Evolutionary conservation across 495 filamentous ascomycete genomes (phyloP), one percentile per base, ranked within the genome.

Genomic region (Podospora sp.): DNA sequence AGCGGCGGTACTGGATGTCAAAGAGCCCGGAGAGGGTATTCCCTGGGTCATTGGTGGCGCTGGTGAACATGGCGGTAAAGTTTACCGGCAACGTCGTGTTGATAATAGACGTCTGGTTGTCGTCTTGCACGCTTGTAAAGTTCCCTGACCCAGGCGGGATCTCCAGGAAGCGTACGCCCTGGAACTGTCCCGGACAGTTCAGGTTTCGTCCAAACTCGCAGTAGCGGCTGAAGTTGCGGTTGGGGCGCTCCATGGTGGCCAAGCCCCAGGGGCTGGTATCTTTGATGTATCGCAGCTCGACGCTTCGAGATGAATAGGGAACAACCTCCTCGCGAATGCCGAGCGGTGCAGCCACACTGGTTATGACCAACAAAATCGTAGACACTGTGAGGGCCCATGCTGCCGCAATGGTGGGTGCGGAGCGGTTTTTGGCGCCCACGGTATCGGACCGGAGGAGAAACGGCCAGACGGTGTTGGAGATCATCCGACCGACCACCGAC

Each of bases 1-100:
- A 62, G 4, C 35, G 36, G 40, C 60, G 60, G 35, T 50, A 62
- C 40, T 62, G 36, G n/a, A 62, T 62, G 36, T 51, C 35, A 16
- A 62, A 51, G 3, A 62, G 33, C 6, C 60, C 36, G 11, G 60
- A 62, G 20, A 62, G 7, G 9, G 60, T 49, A 35, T 11, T 62
- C 0, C 22, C 60, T 21, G 36, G 36, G 11, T 9, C 22, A 5
- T 21, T 24, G 9, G 60, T 21, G 7, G 14, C 40, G 36, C 35
- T 62, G 36, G 24, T 6, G 3, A 62, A 49, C 20, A 50, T 22
- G 14, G 21, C 49, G 8, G 29, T 33, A 33, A 33, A 33, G 8
- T 33, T 33, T 33, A 4, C 29, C 8, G 29, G 29, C 8, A 33
- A 33, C 4, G 29, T 33, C 29, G 29, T 33, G 29, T 33, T 33